Conservation (phyloP, 2,329 filamentous ascomycete species). For the Neoascochyta sp. region DNA sequence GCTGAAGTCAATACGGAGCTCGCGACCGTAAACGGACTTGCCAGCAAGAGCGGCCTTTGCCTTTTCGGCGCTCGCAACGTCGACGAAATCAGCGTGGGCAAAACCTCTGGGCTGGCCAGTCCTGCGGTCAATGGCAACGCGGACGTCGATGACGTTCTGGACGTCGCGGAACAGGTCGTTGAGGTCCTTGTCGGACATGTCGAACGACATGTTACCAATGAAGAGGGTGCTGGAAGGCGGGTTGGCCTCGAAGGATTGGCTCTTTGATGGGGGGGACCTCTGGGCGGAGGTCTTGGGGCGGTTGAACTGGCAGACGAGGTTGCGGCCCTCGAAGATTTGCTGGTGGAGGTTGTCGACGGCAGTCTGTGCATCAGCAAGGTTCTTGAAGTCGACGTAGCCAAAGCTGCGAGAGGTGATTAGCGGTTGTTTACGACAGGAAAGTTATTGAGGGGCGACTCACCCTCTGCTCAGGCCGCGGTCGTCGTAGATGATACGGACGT, state of each 20-base stretch:
- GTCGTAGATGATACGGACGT: slow-evolving; percentile 57
- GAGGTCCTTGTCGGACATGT: slow-evolving; percentile 79
- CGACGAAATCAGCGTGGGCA: slow-evolving; percentile 75
- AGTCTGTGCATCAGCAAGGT: slow-evolving; percentile 49
- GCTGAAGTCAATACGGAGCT: slow-evolving; percentile 64
- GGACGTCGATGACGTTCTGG: slow-evolving; percentile 67
- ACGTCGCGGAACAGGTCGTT: slow-evolving; percentile 72
- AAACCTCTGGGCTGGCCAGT: slow-evolving; percentile 81
- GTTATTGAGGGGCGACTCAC: slow-evolving; percentile 41
- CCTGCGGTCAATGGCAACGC: slow-evolving; percentile 76
- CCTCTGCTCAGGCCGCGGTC: slow-evolving; percentile 64
- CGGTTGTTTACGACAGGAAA: slow-evolving; percentile 3
- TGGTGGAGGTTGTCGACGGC: slow-evolving; percentile 59
- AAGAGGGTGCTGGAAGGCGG: slow-evolving; percentile 65
- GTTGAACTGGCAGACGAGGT: slow-evolving; percentile 60
- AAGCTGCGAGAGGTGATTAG: slow-evolving; percentile 49
- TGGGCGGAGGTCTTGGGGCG: slow-evolving; percentile 15
- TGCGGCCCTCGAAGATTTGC: slow-evolving; percentile 61
- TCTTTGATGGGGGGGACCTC: slow-evolving; percentile 10
- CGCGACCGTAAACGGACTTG: slow-evolving; percentile 62
- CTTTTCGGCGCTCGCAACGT: slow-evolving; percentile 60
- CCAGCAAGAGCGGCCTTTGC: slow-evolving; percentile 56
- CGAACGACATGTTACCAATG: slow-evolving; percentile 81
- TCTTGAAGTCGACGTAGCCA: slow-evolving; percentile 61
- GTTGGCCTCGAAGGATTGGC: slow-evolving; percentile 21